Evolutionary conservation across 164 flowering plant species (phyloP).

Genomic region (Stephania cephalantha): DNA sequence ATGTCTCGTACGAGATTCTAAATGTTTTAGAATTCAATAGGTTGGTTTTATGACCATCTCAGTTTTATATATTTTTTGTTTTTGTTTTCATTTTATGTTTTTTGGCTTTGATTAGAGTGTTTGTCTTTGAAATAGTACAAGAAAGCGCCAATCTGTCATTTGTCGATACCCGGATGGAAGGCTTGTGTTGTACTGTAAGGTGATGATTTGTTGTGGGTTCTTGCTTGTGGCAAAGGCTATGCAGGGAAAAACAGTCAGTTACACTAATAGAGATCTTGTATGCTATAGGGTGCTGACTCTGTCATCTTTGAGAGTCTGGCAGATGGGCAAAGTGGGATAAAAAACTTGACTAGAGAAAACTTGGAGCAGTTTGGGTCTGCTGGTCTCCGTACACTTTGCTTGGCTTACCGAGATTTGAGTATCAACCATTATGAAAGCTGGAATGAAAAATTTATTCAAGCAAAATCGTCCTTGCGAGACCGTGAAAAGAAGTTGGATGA

Average conservation of each 20-base stretch:
- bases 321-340: slow-evolving; percentile 49
- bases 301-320: slow-evolving; percentile 84
- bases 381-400: slow-evolving; percentile 94
- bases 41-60: slow-evolving; percentile 25
- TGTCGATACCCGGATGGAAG: slow-evolving; percentile 91
- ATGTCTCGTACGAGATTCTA: slow-evolving; percentile 78
- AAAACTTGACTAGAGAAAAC: slow-evolving; percentile 59
- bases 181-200: slow-evolving; percentile 96
- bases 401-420: slow-evolving; percentile 76
- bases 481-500: slow-evolving; percentile 98
- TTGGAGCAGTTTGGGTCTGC: slow-evolving; percentile 88
- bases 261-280: slow-evolving; percentile 1
- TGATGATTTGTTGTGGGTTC: slow-evolving; percentile 21
- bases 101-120: slow-evolving; percentile 9
- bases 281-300: slow-evolving; percentile 88
- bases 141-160: slow-evolving; percentile 99
- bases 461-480: slow-evolving; percentile 85
- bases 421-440: slow-evolving; percentile 69
- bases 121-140: slow-evolving; percentile 43
- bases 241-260: slow-evolving; percentile 5
- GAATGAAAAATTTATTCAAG: slow-evolving; percentile 96
- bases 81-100: background rate
- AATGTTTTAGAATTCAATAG: slow-evolving; percentile 98
- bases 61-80: background rate
- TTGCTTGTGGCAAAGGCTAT: slow-evolving; percentile 2